Conservation (phyloP, 208 protist species). For the Blechomonas ayalai region DNA sequence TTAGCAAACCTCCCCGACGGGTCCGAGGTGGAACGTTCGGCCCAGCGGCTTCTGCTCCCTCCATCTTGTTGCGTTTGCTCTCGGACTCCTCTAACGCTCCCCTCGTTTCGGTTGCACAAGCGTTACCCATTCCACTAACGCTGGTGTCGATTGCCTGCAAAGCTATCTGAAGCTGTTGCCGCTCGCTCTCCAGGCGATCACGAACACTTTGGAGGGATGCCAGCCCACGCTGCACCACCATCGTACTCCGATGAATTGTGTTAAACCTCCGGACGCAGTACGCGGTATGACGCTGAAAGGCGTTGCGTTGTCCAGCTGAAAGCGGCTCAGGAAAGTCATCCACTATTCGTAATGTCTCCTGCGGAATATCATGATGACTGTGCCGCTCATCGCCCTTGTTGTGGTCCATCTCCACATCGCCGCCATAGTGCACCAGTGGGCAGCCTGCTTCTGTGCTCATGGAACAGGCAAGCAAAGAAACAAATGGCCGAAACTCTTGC, state of each 20-base stretch:
- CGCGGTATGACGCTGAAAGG: constrained; percentile 31
- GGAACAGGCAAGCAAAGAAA: background rate
- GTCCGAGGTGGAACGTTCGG: background rate
- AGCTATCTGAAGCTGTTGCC: constrained; percentile 12
- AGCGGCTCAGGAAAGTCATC: constrained; percentile 68
- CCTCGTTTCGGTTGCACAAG: background rate
- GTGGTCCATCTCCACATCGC: background rate
- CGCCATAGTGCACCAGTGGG: background rate
- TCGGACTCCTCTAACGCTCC: background rate
- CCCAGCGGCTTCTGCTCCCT: background rate
- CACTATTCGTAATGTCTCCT: constrained; percentile 20
- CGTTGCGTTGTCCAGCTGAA: constrained; percentile 29
- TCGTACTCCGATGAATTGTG: constrained; percentile 22
- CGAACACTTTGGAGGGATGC: constrained; percentile 35
- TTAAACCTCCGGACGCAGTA: constrained; percentile 27
- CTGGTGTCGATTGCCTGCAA: constrained; percentile 4
- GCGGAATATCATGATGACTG: constrained; percentile 4
- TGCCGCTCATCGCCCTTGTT: constrained; percentile 6
- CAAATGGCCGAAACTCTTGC: background rate
- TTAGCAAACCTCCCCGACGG: constrained; percentile 20
- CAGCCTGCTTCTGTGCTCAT: background rate
- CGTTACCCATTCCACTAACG: background rate
- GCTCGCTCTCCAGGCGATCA: constrained; percentile 30
- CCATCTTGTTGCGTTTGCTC: constrained; percentile 1
- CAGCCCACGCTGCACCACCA: constrained; percentile 32